Percentiles rank a stretch among this genome's conserved stretches.
These are phyloP conservation scores for Rosa chinensis DNA, from an alignment of 306 rosid species.

Conservation along the genomic window DNA sequence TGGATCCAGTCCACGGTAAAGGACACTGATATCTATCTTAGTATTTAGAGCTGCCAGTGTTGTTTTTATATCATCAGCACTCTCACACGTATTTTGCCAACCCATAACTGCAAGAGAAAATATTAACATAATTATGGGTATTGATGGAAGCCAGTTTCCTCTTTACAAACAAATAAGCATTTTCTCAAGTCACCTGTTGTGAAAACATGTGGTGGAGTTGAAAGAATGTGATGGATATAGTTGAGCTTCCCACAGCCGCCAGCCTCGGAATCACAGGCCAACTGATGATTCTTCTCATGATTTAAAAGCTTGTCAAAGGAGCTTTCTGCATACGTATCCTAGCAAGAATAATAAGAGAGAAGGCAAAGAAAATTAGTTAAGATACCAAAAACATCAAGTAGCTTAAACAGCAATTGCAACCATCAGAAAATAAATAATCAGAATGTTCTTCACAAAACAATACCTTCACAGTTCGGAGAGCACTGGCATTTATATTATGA, in stretches of 20 bases:
- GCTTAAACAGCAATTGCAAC: constrained; percentile 16
- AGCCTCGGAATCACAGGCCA: constrained; percentile 81
- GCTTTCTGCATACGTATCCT: constrained; percentile 68
- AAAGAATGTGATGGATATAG: constrained; percentile 84
- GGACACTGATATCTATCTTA: constrained; percentile 71
- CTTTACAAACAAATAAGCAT: constrained; percentile 1
- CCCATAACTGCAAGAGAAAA: constrained; percentile 73
- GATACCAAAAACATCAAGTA: constrained; percentile 20
- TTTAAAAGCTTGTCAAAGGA: constrained; percentile 79
- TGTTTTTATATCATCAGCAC: constrained; percentile 68
- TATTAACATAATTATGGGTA: constrained; percentile 17
- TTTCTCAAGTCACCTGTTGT: constrained; percentile 66
- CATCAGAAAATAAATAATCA: constrained; percentile 14
- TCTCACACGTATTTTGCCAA: constrained; percentile 93
- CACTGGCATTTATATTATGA: constrained; percentile 92
- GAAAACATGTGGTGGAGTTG: constrained; percentile 83
- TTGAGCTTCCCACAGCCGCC: constrained; percentile 91
- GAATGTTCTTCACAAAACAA: constrained; percentile 1
- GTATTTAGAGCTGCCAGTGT: constrained; percentile 79
- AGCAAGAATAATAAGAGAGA: constrained; percentile 24
- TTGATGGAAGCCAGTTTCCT: not conserved
- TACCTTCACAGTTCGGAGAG: constrained; percentile 93
- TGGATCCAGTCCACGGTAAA: constrained; percentile 84
- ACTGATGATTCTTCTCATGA: constrained; percentile 84
- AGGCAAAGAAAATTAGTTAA: constrained; percentile 16